Evolutionary conservation across 495 filamentous ascomycete species (phyloP).

Genomic region (Penicillium verhagenii): DNA sequence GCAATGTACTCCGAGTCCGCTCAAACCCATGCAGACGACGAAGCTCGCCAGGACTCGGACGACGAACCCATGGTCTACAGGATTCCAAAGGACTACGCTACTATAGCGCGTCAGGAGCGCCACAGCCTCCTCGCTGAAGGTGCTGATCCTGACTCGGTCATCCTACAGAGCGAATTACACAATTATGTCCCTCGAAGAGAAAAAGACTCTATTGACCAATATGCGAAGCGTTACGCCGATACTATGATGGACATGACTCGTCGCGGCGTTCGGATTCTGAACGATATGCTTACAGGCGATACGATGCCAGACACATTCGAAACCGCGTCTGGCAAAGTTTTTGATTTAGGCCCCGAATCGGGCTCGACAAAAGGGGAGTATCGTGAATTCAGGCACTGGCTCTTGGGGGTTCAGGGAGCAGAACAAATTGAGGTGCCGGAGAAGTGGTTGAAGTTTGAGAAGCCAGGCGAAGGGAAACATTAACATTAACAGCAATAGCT

Average conservation of each 20-base stretch:
- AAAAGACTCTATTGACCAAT: slow-evolving; percentile 1
- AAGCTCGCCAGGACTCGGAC: slow-evolving; percentile 4
- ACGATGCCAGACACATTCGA: neutral
- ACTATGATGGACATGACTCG: slow-evolving; percentile 5
- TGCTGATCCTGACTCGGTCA: slow-evolving; percentile 3
- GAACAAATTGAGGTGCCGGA: slow-evolving; percentile 9
- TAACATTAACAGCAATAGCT: neutral
- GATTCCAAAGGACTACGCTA: slow-evolving; percentile 6
- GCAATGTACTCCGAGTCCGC: slow-evolving; percentile 5
- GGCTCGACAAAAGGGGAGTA: slow-evolving; percentile 6
- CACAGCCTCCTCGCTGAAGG: slow-evolving; percentile 2
- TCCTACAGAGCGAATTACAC: slow-evolving; percentile 5
- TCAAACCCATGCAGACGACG: slow-evolving; percentile 2
- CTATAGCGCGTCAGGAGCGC: slow-evolving; percentile 2
- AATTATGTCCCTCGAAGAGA: slow-evolving; percentile 5
- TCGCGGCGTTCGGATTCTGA: slow-evolving; percentile 5
- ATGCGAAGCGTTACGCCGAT: slow-evolving; percentile 5
- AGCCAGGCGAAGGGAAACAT: slow-evolving; percentile 1
- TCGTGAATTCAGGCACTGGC: slow-evolving; percentile 5
- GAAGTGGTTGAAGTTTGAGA: slow-evolving; percentile 11
- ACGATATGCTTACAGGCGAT: slow-evolving; percentile 3
- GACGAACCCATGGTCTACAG: slow-evolving; percentile 9
- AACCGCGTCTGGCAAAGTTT: neutral
- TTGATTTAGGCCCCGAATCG: slow-evolving; percentile 7
- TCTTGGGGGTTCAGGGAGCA: slow-evolving; percentile 1